phyloP scores from a whole-genome alignment of 2,329 filamentous ascomycete species.

The Aspergillus bombycis region DNA sequence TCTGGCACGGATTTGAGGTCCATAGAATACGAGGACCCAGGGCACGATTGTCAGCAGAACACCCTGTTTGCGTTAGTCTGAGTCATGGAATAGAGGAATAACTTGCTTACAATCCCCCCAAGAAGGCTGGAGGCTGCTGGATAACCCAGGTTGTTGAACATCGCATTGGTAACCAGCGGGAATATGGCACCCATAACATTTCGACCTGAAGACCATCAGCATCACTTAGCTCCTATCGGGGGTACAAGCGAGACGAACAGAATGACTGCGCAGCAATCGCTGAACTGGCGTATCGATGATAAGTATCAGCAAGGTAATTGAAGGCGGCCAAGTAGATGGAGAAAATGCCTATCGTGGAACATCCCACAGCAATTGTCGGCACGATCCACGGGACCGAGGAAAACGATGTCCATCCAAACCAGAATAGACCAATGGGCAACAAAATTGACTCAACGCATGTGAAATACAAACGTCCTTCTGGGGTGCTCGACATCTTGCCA shows the following conservation, averaged over 20 bases:
- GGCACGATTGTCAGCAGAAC: conserved; percentile 72
- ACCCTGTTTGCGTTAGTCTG: conserved; percentile 32
- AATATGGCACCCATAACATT: conserved; percentile 80
- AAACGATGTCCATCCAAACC: conserved; percentile 71
- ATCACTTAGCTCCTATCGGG: not conserved
- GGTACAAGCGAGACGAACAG: conserved; percentile 46
- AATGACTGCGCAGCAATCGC: conserved; percentile 82
- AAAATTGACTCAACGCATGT: conserved; percentile 72
- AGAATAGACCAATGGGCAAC: conserved; percentile 75
- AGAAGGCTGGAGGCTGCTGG: conserved; percentile 71
- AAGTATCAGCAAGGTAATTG: conserved; percentile 87
- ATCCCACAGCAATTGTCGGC: conserved; percentile 66
- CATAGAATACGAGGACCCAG: conserved; percentile 78
- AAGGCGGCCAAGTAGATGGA: conserved; percentile 82
- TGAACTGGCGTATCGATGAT: conserved; percentile 78
- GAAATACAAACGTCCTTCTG: conserved; percentile 80
- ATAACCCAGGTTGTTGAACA: conserved; percentile 72
- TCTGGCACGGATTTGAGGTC: conserved; percentile 71
- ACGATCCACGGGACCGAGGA: conserved; percentile 68
- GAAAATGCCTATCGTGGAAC: conserved; percentile 81
- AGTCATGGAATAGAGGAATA: not conserved
- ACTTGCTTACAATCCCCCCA: conserved; percentile 63
- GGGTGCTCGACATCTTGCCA: conserved; percentile 52
- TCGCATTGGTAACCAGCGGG: conserved; percentile 69
- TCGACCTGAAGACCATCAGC: conserved; percentile 44